phyloP scores from a whole-genome alignment of 2,329 filamentous ascomycete species.

The Dichotomopilus funicola region DNA sequence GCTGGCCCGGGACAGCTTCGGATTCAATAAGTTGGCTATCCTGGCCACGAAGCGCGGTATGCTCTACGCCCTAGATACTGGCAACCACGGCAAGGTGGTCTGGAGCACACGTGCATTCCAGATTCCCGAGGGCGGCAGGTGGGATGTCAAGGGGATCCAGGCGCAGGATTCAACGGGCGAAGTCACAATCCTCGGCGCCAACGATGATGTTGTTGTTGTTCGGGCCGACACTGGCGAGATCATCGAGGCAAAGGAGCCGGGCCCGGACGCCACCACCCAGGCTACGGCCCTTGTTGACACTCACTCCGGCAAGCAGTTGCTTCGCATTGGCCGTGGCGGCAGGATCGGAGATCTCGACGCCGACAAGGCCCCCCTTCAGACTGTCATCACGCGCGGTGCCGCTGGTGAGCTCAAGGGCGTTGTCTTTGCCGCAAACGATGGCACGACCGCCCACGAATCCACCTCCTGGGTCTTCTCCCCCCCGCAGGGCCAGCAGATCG shows the following conservation, averaged over 20 bases:
- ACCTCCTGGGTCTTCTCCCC: slow-evolving; percentile 69
- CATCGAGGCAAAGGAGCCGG: slow-evolving; percentile 38
- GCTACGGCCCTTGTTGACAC: slow-evolving; percentile 49
- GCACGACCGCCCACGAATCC: slow-evolving; percentile 37
- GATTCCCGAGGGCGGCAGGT: slow-evolving; percentile 47
- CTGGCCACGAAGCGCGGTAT: slow-evolving; percentile 74
- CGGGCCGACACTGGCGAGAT: slow-evolving; percentile 47
- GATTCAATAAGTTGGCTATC: slow-evolving; percentile 79
- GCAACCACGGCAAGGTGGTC: slow-evolving; percentile 62
- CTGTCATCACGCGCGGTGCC: slow-evolving; percentile 46
- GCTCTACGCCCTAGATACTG: slow-evolving; percentile 73
- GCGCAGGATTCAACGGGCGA: slow-evolving; percentile 50
- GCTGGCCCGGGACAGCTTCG: slow-evolving; percentile 68
- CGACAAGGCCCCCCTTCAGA: slow-evolving; percentile 44
- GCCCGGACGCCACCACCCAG: slow-evolving; percentile 35
- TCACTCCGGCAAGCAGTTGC: slow-evolving; percentile 44
- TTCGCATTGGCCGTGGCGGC: slow-evolving; percentile 47
- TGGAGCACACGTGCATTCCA: slow-evolving; percentile 67
- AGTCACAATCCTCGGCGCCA: slow-evolving; percentile 52
- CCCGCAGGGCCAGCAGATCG: slow-evolving; percentile 58
- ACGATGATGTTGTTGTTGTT: slow-evolving; percentile 56
- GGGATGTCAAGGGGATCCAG: slow-evolving; percentile 63
- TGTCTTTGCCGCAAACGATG: slow-evolving; percentile 39
- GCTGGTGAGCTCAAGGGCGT: slow-evolving; percentile 49
- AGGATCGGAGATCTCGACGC: slow-evolving; percentile 41